Evolutionary conservation across 768 basidiomycete genomes (phyloP).

Genomic region (Trametes elegans): DNA sequence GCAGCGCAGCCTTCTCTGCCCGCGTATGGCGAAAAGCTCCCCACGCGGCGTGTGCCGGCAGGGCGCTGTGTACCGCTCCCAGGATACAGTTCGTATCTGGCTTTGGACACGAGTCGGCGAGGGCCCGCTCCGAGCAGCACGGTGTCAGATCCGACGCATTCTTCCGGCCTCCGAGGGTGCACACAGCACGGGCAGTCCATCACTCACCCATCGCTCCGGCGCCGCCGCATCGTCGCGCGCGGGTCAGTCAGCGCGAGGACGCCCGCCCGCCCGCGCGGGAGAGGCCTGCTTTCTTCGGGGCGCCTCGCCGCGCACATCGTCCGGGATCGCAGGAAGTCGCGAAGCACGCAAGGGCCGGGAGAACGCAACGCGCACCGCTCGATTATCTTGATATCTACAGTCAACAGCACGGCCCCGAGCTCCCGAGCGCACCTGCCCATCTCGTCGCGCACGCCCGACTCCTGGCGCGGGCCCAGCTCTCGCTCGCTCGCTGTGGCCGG

Average conservation of each 20-base stretch:
- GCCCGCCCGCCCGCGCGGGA: not conserved
- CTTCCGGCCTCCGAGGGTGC: not conserved
- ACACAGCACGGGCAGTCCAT: not conserved
- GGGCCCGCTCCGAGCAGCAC: conserved; percentile 1
- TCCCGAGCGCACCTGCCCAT: conserved; percentile 8
- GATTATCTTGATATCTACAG: conserved; percentile 21
- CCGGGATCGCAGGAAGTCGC: conserved; percentile 18
- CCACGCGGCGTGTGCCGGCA: conserved; percentile 13
- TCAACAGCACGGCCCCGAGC: conserved; percentile 19
- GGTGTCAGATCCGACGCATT: conserved; percentile 11
- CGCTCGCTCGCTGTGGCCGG: too few relatives aligned
- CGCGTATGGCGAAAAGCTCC: conserved; percentile 5
- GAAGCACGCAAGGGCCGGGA: conserved; percentile 10
- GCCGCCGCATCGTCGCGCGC: not conserved
- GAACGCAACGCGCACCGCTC: not conserved
- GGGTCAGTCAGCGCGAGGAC: conserved; percentile 1
- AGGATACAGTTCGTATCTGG: conserved; percentile 5
- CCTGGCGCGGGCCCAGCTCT: too few relatives aligned
- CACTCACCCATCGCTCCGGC: conserved; percentile 1
- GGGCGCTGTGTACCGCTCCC: too few relatives aligned
- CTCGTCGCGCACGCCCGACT: conserved; percentile 1
- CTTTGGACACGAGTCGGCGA: not conserved
- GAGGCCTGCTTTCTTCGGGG: not conserved
- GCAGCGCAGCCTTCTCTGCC: conserved; percentile 1
- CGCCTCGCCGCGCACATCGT: conserved; percentile 3